Conservation (phyloP, 2,329 filamentous ascomycete species). For the Catunica adiposa region DNA sequence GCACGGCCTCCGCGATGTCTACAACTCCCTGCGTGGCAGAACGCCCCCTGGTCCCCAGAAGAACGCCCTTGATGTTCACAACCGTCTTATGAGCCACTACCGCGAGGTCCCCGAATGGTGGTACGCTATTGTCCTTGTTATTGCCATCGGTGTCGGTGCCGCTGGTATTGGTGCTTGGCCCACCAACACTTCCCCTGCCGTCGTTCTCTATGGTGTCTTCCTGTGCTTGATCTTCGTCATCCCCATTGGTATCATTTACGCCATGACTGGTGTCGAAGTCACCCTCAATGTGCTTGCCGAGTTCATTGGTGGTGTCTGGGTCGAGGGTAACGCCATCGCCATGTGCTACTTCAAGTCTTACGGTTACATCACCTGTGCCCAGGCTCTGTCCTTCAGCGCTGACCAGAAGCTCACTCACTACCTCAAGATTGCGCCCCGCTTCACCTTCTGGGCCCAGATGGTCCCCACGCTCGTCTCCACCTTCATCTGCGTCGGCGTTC, state of each 20-base stretch:
- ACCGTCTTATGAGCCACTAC: slow-evolving; percentile 19
- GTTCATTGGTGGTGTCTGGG: slow-evolving; percentile 35
- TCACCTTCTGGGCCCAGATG: slow-evolving; percentile 43
- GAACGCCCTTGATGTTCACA: slow-evolving; percentile 20
- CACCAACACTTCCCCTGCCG: slow-evolving; percentile 33
- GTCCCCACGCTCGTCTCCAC: slow-evolving; percentile 38
- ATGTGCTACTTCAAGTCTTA: slow-evolving; percentile 41
- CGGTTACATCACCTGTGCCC: slow-evolving; percentile 32
- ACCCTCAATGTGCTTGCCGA: slow-evolving; percentile 37
- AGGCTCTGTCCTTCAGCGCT: slow-evolving; percentile 34
- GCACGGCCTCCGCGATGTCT: slow-evolving; percentile 32
- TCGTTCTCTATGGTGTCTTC: slow-evolving; percentile 34
- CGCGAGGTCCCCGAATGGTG: slow-evolving; percentile 38
- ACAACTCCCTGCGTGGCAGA: slow-evolving; percentile 27
- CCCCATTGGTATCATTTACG: slow-evolving; percentile 35
- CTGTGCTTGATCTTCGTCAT: slow-evolving; percentile 35
- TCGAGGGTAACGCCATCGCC: slow-evolving; percentile 33
- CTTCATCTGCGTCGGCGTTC: slow-evolving; percentile 32
- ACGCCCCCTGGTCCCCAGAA: slow-evolving; percentile 19
- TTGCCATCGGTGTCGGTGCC: slow-evolving; percentile 30
- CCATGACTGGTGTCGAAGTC: slow-evolving; percentile 36
- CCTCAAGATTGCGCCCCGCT: slow-evolving; percentile 43
- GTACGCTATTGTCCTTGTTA: slow-evolving; percentile 29
- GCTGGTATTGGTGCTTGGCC: slow-evolving; percentile 32
- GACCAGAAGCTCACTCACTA: slow-evolving; percentile 36